Evolutionary conservation across 805 yeast species (phyloP).

Genomic region (Schizosaccharomyces japonicus): DNA sequence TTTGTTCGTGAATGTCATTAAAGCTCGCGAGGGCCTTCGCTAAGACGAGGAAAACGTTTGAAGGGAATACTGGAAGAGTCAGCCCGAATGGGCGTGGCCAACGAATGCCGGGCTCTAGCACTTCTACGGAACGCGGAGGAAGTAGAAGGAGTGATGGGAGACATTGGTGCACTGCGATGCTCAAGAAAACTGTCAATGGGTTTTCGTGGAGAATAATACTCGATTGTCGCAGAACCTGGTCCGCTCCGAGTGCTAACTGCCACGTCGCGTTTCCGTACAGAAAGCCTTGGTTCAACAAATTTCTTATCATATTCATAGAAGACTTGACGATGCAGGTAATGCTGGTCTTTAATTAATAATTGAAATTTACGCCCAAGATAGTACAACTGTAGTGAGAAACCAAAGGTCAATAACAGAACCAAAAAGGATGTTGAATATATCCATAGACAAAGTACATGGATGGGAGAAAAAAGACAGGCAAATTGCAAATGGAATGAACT

Average conservation of each 20-base stretch:
- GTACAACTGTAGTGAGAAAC: neutral
- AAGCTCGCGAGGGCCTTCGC: neutral
- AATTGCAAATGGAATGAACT: neutral
- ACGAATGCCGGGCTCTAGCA: neutral
- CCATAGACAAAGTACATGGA: neutral
- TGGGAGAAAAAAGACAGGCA: neutral
- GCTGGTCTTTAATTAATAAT: neutral
- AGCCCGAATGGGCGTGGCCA: neutral
- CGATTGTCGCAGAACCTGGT: neutral
- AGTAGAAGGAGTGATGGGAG: neutral
- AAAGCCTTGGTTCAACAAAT: conserved; percentile 3
- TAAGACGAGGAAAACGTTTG: neutral
- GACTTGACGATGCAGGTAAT: neutral
- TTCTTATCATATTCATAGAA: conserved; percentile 2
- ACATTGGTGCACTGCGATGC: neutral
- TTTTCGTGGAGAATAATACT: neutral
- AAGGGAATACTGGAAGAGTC: neutral
- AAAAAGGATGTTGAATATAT: neutral
- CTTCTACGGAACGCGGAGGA: neutral
- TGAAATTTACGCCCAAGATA: neutral
- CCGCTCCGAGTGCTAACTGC: neutral
- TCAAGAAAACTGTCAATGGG: neutral
- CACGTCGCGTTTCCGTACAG: conserved; percentile 3
- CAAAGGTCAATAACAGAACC: neutral
- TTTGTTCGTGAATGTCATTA: too few relatives aligned